Percentiles rank a stretch among this genome's conserved stretches.
Conservation (phyloP, 805 yeast genomes). For the Osmozyma mogii region DNA sequence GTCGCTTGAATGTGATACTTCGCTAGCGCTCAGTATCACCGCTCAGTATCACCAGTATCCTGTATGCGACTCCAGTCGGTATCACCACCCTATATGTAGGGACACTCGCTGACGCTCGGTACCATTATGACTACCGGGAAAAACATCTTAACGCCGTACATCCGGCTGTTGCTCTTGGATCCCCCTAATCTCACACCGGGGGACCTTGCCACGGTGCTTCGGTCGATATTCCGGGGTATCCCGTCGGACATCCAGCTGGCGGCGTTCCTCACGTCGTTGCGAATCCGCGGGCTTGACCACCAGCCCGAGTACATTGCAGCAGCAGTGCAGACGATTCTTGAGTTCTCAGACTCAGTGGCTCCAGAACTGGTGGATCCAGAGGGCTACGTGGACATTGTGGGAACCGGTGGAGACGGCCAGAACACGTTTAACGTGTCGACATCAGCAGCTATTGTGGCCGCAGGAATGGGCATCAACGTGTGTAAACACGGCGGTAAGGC, state of each 20-base stretch:
- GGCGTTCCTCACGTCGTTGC: constrained; percentile 71
- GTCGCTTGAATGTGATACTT: too few relatives aligned
- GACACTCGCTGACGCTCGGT: too few relatives aligned
- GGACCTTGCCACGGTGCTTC: constrained; percentile 60
- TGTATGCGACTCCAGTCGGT: too few relatives aligned
- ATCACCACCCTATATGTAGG: too few relatives aligned
- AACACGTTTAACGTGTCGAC: constrained; percentile 96
- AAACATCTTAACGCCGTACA: constrained; percentile 44
- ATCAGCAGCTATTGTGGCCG: constrained; percentile 86
- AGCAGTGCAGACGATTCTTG: constrained; percentile 70
- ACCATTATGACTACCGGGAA: too few relatives aligned
- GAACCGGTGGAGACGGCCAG: constrained; percentile 99
- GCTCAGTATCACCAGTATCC: too few relatives aligned
- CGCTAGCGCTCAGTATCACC: too few relatives aligned
- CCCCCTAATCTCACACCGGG: constrained; percentile 58
- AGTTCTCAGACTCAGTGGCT: constrained; percentile 52
- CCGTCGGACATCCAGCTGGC: constrained; percentile 66
- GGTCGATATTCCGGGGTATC: constrained; percentile 49
- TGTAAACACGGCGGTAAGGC: constrained; percentile 99
- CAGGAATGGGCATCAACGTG: constrained; percentile 76
- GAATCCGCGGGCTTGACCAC: constrained; percentile 70
- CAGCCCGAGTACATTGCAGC: constrained; percentile 76
- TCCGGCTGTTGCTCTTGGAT: constrained; percentile 51
- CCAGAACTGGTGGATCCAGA: constrained; percentile 33
- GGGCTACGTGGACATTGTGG: constrained; percentile 82